phyloP scores from a whole-genome alignment of 371 early-diverging fungal species.

The Apophysomyces elegans region DNA sequence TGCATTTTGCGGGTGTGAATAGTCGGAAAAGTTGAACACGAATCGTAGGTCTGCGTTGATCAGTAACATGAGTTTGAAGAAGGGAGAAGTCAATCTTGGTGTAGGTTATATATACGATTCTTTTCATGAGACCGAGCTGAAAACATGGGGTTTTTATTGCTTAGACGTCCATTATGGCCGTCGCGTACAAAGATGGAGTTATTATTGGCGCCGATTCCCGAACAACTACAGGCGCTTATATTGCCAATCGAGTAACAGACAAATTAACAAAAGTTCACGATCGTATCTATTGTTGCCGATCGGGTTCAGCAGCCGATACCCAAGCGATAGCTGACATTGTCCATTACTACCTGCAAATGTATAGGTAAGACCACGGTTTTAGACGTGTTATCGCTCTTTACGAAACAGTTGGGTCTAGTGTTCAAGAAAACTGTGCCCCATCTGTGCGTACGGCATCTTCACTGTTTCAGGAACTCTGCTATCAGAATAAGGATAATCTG shows the following conservation, averaged over 20 bases:
- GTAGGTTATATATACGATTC: conserved; percentile 57
- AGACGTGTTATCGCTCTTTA: neutral
- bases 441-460: conserved; percentile 92
- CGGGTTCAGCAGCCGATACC: conserved; percentile 99
- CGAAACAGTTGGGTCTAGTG: conserved; percentile 44
- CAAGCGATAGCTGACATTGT: conserved; percentile 98
- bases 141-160: neutral
- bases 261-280: conserved; percentile 98
- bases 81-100: conserved; percentile 95
- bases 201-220: conserved; percentile 99
- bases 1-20: too few relatives aligned
- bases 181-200: conserved; percentile 94
- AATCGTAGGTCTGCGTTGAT: conserved; percentile 9
- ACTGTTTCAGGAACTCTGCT: conserved; percentile 94
- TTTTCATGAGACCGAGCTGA: conserved; percentile 3
- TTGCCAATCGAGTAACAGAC: conserved; percentile 98
- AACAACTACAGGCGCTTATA: conserved; percentile 97
- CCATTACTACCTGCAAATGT: conserved; percentile 91
- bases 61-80: conserved; percentile 70
- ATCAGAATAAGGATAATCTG: conserved; percentile 91
- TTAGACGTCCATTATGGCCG: conserved; percentile 99
- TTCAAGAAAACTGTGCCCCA: conserved; percentile 86
- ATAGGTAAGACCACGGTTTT: conserved; percentile 62
- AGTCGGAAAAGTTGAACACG: too few relatives aligned
- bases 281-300: conserved; percentile 97